Evolutionary conservation across 108 stramenopile species (phyloP), one percentile per base, ranked within the genome.

Genomic region (Schizochytrium sp.): DNA sequence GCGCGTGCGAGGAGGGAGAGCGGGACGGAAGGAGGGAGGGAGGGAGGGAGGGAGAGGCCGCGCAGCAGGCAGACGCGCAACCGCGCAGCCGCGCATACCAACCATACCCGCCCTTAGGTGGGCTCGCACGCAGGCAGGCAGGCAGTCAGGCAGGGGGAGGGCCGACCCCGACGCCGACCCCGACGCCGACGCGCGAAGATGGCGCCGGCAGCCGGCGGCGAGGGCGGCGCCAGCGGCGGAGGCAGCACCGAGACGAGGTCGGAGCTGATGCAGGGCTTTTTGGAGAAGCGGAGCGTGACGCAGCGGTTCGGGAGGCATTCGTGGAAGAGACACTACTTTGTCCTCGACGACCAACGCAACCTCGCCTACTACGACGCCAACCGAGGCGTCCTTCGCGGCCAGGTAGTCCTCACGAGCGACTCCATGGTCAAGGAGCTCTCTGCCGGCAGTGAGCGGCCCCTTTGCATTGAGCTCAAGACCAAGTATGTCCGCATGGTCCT

Each of bases 211-310:
- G 51, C 45, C 51, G 45, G 48, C 45, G 51, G 23, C 18, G 76
- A 53, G 28, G 76, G 76, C 76, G 76, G 28, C 23, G n/a, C 12
- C 19, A 34, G 51, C 76, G 76, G 23, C 18, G 76, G 23, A 0
- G 76, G 76, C 76, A 45, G 28, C 23, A 3, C 12, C 19, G 28
- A 23, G 43, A 45, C 76, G 48, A 12, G 76, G 51, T 21, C 45
- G 76, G 76, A 25, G 76, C 76, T 83, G 76, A 83, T 83, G 76
- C 48, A 83, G 76, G 76, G 76, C 19, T 83, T 83, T 23, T 4
- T 83, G 76, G 51, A 47, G 23, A 83, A 83, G 51, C 76, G 76
- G 18, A 53, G 48, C 25, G 51, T 83, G 45, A 83, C 48, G 19
- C 45, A 47, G 76, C 19, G 48, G 23, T 53, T 83, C 25, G 76